These are phyloP conservation scores for Moelleriella libera DNA, from an alignment of 2,329 filamentous ascomycete genomes.

Conservation along the genomic window DNA sequence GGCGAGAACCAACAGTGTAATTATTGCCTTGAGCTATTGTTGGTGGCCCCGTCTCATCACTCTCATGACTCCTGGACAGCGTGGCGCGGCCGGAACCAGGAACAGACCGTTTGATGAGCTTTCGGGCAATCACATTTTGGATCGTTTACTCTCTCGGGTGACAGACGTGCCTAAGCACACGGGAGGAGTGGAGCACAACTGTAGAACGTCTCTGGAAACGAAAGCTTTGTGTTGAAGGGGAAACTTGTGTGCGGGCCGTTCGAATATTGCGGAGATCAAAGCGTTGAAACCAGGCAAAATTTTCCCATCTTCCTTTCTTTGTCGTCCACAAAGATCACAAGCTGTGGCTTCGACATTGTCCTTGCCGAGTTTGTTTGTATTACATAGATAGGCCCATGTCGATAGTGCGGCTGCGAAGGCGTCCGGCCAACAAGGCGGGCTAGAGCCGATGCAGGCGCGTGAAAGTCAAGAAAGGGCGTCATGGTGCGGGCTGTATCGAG, in stretches of 20 bases:
- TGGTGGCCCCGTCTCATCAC: not conserved
- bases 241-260: not conserved
- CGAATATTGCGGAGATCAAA: not conserved
- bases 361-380: no score
- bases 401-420: not conserved
- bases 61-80: not conserved
- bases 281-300: no score
- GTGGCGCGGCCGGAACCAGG: not conserved
- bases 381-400: not conserved
- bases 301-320: no score
- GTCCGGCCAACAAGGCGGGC: not conserved
- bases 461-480: no score
- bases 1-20: not conserved
- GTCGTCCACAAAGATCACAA: no score
- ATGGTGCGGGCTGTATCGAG: no score
- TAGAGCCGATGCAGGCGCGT: no score
- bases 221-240: not conserved
- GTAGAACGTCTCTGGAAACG: not conserved
- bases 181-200: not conserved
- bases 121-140: not conserved
- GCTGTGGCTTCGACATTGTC: no score
- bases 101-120: not conserved
- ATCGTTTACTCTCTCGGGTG: not conserved
- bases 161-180: not conserved
- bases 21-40: not conserved